Evolutionary conservation across 805 yeast genomes (phyloP).

Genomic region (Candida ficus): DNA sequence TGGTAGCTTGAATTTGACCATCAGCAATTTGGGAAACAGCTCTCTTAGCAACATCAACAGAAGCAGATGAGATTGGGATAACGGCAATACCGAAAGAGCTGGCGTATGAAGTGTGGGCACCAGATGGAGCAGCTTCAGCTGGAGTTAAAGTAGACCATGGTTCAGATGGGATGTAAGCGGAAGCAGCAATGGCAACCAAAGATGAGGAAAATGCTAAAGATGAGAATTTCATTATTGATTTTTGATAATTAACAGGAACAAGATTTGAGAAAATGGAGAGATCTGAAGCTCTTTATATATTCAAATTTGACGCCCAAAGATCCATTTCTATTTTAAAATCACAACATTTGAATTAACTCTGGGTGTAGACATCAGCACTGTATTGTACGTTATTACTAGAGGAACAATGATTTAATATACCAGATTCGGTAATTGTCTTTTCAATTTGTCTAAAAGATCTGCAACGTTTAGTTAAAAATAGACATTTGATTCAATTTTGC

Average conservation of each 20-base stretch:
- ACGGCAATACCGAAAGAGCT: conserved; percentile 66
- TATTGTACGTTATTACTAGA: no score
- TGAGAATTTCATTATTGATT: conserved; percentile 23
- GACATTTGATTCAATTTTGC: no score
- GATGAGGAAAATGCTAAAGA: conserved; percentile 33
- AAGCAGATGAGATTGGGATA: conserved; percentile 32
- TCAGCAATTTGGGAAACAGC: conserved; percentile 31
- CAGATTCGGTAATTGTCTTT: not conserved
- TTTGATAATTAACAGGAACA: conserved; percentile 23
- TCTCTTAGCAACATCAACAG: conserved; percentile 31
- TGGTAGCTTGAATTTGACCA: conserved; percentile 34
- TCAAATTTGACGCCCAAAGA: no score
- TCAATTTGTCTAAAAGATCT: no score
- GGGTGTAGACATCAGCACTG: no score
- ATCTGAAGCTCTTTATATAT: conserved; percentile 4
- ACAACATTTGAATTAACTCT: not conserved
- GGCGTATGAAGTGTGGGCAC: conserved; percentile 53
- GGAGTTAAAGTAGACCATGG: conserved; percentile 77
- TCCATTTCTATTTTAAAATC: not conserved
- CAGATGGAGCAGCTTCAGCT: conserved; percentile 41
- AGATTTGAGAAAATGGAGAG: conserved; percentile 29
- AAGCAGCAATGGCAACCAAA: conserved; percentile 43
- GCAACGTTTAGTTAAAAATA: no score
- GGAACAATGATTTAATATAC: not conserved
- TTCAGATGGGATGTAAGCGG: conserved; percentile 60